phyloP scores from a whole-genome alignment of 2,329 filamentous ascomycete species.

The Fusarium stilboides region DNA sequence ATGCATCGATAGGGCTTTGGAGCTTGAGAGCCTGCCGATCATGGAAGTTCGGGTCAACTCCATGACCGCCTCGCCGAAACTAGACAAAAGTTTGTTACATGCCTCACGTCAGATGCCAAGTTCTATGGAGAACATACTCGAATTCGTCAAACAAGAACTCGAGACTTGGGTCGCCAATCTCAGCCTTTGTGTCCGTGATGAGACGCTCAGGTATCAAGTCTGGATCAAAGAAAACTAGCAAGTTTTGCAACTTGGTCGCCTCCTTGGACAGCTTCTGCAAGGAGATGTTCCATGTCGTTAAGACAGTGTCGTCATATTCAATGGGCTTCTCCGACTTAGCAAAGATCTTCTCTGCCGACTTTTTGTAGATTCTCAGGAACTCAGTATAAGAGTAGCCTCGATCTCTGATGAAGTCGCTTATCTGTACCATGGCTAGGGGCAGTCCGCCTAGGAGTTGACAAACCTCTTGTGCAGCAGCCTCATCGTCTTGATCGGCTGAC shows the following conservation, averaged over 20 bases:
- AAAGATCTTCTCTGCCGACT: slow-evolving; percentile 20
- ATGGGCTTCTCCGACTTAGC: slow-evolving; percentile 2
- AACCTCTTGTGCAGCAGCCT: slow-evolving; percentile 5
- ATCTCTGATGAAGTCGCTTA: slow-evolving; percentile 17
- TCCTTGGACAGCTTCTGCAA: slow-evolving; percentile 18
- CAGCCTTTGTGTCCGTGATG: slow-evolving; percentile 11
- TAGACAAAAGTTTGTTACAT: not conserved
- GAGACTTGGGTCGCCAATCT: not conserved
- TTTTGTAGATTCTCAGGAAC: slow-evolving; percentile 18
- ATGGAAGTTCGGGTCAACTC: slow-evolving; percentile 14
- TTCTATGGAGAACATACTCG: slow-evolving; percentile 6
- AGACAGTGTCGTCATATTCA: slow-evolving; percentile 14
- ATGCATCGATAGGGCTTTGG: slow-evolving; percentile 13
- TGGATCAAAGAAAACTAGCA: slow-evolving; percentile 20
- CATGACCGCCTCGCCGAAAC: slow-evolving; percentile 8
- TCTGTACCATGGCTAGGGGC: slow-evolving; percentile 13
- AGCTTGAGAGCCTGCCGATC: slow-evolving; percentile 6
- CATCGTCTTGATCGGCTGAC: slow-evolving; percentile 3
- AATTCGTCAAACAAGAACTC: slow-evolving; percentile 8
- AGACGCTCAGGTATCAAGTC: slow-evolving; percentile 15
- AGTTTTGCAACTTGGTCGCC: slow-evolving; percentile 5
- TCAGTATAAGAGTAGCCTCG: slow-evolving; percentile 11
- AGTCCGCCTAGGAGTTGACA: slow-evolving; percentile 19
- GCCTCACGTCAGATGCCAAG: not conserved
- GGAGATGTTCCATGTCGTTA: slow-evolving; percentile 16